A percentile compares a stretch with the other conserved stretches of the same genome.
Evolutionary conservation across 2,329 filamentous ascomycete species (phyloP).

Genomic region (Sporothrix protearum): DNA sequence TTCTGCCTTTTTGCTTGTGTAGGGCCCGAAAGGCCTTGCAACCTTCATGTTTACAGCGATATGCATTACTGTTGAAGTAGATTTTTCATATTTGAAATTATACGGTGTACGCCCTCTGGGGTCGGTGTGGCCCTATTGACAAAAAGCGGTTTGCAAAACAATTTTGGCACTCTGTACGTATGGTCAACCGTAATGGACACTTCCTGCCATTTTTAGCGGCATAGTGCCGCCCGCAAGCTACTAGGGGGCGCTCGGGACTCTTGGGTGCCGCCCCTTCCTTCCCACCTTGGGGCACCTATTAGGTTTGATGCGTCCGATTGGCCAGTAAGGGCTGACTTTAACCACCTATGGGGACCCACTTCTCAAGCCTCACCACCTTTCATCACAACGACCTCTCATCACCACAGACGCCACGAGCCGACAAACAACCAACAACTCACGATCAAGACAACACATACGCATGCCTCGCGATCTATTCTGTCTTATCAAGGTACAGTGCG

Average conservation of each 20-base stretch:
- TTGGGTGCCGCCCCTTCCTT: not conserved
- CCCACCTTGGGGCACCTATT: not conserved
- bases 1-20: too few relatives aligned
- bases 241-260: not conserved
- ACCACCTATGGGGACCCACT: not conserved
- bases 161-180: too few relatives aligned
- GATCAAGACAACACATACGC: not conserved
- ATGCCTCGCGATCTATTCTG: too few relatives aligned
- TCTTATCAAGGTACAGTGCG: not conserved
- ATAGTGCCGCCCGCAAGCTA: not conserved
- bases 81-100: too few relatives aligned
- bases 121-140: too few relatives aligned
- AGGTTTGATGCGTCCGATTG: constrained; percentile 13
- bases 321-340: not conserved
- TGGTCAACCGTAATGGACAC: not conserved
- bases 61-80: too few relatives aligned
- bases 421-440: not conserved
- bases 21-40: too few relatives aligned
- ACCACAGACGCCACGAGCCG: not conserved
- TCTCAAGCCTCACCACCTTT: constrained; percentile 7
- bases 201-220: constrained; percentile 15
- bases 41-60: too few relatives aligned
- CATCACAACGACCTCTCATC: not conserved
- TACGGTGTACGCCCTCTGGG: too few relatives aligned
- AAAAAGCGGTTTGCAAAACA: too few relatives aligned